Percentiles rank a stretch among this genome's conserved stretches.
Conservation (phyloP, 1,284 basidiomycete species). For the Thelephora terrestris region DNA sequence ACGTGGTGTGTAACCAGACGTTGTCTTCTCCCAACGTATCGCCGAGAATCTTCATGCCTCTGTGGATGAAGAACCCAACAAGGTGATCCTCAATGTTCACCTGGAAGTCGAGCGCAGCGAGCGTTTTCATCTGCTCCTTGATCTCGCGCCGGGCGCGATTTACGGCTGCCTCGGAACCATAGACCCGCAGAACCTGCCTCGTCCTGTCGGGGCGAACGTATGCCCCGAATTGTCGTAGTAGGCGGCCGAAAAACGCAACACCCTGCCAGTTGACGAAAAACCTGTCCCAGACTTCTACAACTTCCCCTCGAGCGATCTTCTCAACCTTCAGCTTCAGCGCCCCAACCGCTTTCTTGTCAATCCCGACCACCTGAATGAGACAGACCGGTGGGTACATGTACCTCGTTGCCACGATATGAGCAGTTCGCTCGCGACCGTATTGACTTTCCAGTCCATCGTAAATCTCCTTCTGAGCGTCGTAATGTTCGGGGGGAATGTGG, state of each 20-base stretch:
- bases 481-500: constrained; percentile 35
- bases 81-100: constrained; percentile 24
- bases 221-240: constrained; percentile 28
- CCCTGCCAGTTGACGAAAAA: constrained; percentile 28
- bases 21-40: constrained; percentile 41
- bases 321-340: constrained; percentile 48
- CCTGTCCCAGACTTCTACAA: constrained; percentile 38
- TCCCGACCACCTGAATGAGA: constrained; percentile 23
- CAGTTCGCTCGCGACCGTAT: constrained; percentile 13
- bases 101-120: constrained; percentile 31
- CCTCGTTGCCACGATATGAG: background rate
- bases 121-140: constrained; percentile 30
- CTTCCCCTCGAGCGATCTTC: constrained; percentile 38
- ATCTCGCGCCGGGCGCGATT: constrained; percentile 26
- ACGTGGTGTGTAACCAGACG: constrained; percentile 29
- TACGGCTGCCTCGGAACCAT: constrained; percentile 6
- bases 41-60: constrained; percentile 33
- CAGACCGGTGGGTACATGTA: constrained; percentile 11
- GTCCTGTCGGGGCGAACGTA: constrained; percentile 33
- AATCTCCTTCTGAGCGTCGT: constrained; percentile 34
- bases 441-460: constrained; percentile 33
- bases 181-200: constrained; percentile 6
- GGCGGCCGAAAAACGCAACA: background rate
- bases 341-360: constrained; percentile 37
- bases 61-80: constrained; percentile 36